phyloP scores from a whole-genome alignment of 176 grass and related monocot genomes.

The Oryza officinalis region DNA sequence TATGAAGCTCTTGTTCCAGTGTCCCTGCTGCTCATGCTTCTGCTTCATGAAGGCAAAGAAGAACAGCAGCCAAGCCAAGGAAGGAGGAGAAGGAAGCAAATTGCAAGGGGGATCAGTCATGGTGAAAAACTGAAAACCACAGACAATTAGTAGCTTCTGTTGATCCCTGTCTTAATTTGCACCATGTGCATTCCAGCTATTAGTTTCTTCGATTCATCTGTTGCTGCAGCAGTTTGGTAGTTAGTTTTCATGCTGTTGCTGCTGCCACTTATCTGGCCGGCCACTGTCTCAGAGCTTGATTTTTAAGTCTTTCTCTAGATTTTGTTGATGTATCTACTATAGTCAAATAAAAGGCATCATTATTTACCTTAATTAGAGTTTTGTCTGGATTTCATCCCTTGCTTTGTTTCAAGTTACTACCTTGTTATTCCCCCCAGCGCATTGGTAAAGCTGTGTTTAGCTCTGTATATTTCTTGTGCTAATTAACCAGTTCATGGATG shows the following conservation, averaged over 20 bases:
- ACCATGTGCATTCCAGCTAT: not conserved
- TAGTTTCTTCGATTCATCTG: not conserved
- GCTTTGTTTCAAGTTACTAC: not conserved
- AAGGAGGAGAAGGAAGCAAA: slow-evolving; percentile 16
- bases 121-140: slow-evolving; percentile 3
- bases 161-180: not conserved
- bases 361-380: not conserved
- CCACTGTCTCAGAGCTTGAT: not conserved
- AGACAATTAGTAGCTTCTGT: slow-evolving; percentile 23
- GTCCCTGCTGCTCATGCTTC: slow-evolving; percentile 78
- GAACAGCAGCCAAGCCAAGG: slow-evolving; percentile 35
- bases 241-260: slow-evolving; percentile 8
- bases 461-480: slow-evolving; percentile 5
- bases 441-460: not conserved
- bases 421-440: not conserved
- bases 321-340: slow-evolving; percentile 8
- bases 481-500: not conserved
- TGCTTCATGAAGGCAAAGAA: slow-evolving; percentile 65
- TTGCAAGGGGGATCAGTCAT: slow-evolving; percentile 16
- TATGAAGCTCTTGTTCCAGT: slow-evolving; percentile 76
- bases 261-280: not conserved
- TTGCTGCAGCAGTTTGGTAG: not conserved
- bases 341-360: not conserved
- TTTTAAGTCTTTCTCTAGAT: not conserved
- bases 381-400: not conserved